Evolutionary conservation across 1,139 yeast species (phyloP).

Genomic region (Sugiyamaella japonica): DNA sequence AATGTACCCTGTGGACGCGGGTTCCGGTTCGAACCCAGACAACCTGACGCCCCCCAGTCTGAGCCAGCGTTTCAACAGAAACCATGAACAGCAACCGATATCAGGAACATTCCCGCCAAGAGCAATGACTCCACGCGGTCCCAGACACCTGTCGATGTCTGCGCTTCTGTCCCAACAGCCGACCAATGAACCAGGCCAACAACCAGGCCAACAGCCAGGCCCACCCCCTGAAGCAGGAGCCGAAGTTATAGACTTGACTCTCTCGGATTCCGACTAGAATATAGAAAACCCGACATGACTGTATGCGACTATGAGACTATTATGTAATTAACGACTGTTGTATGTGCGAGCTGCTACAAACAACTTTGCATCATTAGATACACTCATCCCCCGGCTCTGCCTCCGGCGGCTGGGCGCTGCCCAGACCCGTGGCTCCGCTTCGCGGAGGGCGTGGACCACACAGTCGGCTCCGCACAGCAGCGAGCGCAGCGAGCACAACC

Average conservation of each 20-base stretch:
- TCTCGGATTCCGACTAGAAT: neutral
- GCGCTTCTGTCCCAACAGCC: neutral
- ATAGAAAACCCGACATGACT: neutral
- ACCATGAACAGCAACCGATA: neutral
- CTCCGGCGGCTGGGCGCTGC: too few species aligned
- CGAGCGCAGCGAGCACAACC: too few species aligned
- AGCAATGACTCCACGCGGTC: neutral
- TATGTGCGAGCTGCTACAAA: neutral
- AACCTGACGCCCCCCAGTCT: too few species aligned
- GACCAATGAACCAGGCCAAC: neutral
- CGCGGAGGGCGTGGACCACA: too few species aligned
- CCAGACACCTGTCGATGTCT: neutral
- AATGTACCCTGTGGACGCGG: too few species aligned
- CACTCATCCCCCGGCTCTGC: too few species aligned
- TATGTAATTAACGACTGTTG: neutral
- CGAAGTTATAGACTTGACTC: slow-evolving; percentile 5
- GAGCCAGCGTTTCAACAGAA: too few species aligned
- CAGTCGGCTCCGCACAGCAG: too few species aligned
- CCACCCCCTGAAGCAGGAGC: neutral
- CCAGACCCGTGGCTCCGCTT: too few species aligned
- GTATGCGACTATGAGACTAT: neutral
- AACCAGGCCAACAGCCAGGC: too few species aligned
- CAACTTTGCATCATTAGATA: neutral
- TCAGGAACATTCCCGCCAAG: slow-evolving; percentile 4
- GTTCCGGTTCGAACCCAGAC: too few species aligned